A percentile compares a stretch with the other conserved stretches of the same genome.
Evolutionary conservation across 1,139 yeast species (phyloP).

Genomic region (Zygoascus hellenicus): DNA sequence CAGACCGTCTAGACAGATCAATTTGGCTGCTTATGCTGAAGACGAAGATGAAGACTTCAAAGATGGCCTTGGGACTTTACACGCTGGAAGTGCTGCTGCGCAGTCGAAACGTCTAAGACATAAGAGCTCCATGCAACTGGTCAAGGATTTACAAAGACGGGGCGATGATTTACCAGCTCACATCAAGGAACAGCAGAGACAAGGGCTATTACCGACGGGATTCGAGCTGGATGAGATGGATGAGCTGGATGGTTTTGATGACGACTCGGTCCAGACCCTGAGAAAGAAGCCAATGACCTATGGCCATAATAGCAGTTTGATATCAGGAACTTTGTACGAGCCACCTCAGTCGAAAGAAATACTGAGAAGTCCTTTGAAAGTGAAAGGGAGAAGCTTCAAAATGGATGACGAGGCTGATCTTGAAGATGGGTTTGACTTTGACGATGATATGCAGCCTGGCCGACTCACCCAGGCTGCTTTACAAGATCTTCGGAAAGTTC

Average conservation of each 20-base stretch:
- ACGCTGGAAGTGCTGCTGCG: slow-evolving; percentile 1
- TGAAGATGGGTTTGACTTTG: slow-evolving; percentile 23
- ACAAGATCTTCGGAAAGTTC: slow-evolving; percentile 11
- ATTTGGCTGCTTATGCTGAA: slow-evolving; percentile 3
- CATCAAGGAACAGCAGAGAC: slow-evolving; percentile 2
- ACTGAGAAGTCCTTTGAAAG: neutral
- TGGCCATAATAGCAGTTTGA: slow-evolving; percentile 10
- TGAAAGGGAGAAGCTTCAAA: neutral
- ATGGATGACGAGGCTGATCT: slow-evolving; percentile 6
- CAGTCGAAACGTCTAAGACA: slow-evolving; percentile 6
- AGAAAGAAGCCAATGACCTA: neutral
- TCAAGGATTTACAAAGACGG: slow-evolving; percentile 3
- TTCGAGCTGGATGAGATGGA: slow-evolving; percentile 1
- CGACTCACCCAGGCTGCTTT: slow-evolving; percentile 7
- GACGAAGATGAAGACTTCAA: slow-evolving; percentile 9
- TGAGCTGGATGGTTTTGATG: slow-evolving; percentile 4
- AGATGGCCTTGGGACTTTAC: slow-evolving; percentile 5
- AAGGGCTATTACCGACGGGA: neutral
- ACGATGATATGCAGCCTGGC: slow-evolving; percentile 11
- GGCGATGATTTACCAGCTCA: slow-evolving; percentile 8
- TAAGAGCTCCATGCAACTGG: slow-evolving; percentile 10
- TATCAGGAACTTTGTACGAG: slow-evolving; percentile 9
- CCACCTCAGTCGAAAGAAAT: slow-evolving; percentile 2
- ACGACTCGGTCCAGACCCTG: neutral
- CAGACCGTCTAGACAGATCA: neutral